Conservation (phyloP, 2,329 filamentous ascomycete genomes). For the Tolypocladium nubicola region DNA sequence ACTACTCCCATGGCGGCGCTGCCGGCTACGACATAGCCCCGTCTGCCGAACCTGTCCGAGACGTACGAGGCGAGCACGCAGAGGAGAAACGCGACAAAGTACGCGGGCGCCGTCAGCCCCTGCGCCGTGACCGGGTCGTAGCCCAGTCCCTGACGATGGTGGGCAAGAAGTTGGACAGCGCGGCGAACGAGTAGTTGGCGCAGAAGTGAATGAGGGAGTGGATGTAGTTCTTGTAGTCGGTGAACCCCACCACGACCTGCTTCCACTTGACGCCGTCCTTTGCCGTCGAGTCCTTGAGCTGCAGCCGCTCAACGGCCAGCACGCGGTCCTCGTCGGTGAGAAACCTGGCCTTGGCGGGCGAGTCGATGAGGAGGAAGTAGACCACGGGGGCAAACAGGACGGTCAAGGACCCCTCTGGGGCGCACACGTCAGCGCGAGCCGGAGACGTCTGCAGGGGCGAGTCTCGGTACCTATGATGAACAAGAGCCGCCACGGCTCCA, state of each 20-base stretch:
- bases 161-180: slow-evolving; percentile 28
- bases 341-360: slow-evolving; percentile 16
- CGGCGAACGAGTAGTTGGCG: slow-evolving; percentile 26
- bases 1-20: slow-evolving; percentile 10
- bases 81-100: slow-evolving; percentile 26
- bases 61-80: slow-evolving; percentile 17
- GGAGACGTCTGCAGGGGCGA: background rate
- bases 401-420: slow-evolving; percentile 15
- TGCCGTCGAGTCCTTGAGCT: slow-evolving; percentile 5
- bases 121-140: slow-evolving; percentile 26
- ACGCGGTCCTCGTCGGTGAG: slow-evolving; percentile 16
- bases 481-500: slow-evolving; percentile 18
- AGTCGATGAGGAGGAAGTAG: slow-evolving; percentile 20
- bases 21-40: slow-evolving; percentile 22
- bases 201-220: slow-evolving; percentile 27
- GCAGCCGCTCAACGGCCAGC: slow-evolving; percentile 10
- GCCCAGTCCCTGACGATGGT: slow-evolving; percentile 28
- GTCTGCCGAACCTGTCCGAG: slow-evolving; percentile 23
- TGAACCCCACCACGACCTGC: slow-evolving; percentile 22
- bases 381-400: slow-evolving; percentile 15
- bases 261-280: slow-evolving; percentile 10
- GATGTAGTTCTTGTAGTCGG: slow-evolving; percentile 23
- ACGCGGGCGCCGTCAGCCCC: slow-evolving; percentile 29
- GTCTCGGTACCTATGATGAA: slow-evolving; percentile 14
- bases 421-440: background rate